Percentiles rank a stretch among this genome's conserved stretches.
Conservation (phyloP, 2,329 filamentous ascomycete species). For the Trichoderma aggressivum region DNA sequence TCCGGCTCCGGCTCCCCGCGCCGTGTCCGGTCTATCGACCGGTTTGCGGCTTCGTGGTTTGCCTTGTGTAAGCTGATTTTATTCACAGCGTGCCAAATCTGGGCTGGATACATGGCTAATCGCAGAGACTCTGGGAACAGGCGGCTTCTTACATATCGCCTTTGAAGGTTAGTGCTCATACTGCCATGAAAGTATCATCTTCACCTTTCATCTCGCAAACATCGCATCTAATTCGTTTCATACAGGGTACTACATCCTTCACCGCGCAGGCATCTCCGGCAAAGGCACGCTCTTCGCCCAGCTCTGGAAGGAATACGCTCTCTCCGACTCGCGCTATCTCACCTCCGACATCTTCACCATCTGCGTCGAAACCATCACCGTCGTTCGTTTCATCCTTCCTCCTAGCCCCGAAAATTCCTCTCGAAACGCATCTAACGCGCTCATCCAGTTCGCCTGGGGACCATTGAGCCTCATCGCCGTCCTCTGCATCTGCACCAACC, state of each 20-base stretch:
- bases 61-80: constrained; percentile 44
- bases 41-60: constrained; percentile 52
- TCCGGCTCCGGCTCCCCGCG: constrained; percentile 19
- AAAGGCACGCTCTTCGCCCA: constrained; percentile 75
- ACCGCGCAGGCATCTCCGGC: constrained; percentile 62
- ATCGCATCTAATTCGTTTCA: not conserved
- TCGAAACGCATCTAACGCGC: not conserved
- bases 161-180: constrained; percentile 63
- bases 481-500: constrained; percentile 41
- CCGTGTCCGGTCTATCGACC: constrained; percentile 33
- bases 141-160: constrained; percentile 69
- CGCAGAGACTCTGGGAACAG: constrained; percentile 33
- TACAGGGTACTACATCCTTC: constrained; percentile 69
- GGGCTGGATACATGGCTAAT: not conserved
- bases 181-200: not conserved
- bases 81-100: not conserved
- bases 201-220: not conserved
- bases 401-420: not conserved
- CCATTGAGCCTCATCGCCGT: constrained; percentile 54
- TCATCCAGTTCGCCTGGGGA: constrained; percentile 50
- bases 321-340: constrained; percentile 84
- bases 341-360: constrained; percentile 79
- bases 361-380: constrained; percentile 82
- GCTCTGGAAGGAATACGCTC: constrained; percentile 88
- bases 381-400: constrained; percentile 57